These are phyloP conservation scores for Jackrogersella minutella DNA, from an alignment of 495 filamentous ascomycete species.

Conservation along the genomic window DNA sequence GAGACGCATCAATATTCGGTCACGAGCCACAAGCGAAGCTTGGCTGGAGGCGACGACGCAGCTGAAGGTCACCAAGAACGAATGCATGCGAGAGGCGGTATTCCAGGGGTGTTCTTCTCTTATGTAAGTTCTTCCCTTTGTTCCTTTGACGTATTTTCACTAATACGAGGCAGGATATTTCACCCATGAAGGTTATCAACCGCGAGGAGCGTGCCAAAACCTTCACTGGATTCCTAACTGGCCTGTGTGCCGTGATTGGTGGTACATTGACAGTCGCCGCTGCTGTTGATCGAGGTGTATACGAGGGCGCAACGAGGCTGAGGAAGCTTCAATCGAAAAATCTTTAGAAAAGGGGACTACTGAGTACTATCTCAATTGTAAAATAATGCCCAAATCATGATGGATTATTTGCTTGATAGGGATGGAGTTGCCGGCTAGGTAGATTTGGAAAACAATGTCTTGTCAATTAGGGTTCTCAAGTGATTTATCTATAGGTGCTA, in stretches of 20 bases:
- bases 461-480: not conserved
- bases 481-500: not conserved
- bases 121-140: constrained; percentile 70
- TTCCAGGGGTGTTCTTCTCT: constrained; percentile 97
- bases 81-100: constrained; percentile 86
- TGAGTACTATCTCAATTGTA: constrained; percentile 21
- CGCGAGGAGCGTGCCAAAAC: constrained; percentile 86
- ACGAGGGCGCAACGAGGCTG: constrained; percentile 82
- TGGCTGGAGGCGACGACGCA: constrained; percentile 80
- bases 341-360: constrained; percentile 26
- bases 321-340: constrained; percentile 82
- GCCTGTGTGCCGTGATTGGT: constrained; percentile 92
- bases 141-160: not conserved
- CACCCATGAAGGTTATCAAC: constrained; percentile 99
- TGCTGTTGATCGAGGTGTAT: constrained; percentile 88
- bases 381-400: constrained; percentile 13
- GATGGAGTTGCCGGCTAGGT: constrained; percentile 34
- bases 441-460: constrained; percentile 13
- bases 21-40: constrained; percentile 89
- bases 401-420: constrained; percentile 13
- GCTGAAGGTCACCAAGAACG: constrained; percentile 89
- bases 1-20: constrained; percentile 99
- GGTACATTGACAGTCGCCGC: constrained; percentile 96
- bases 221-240: constrained; percentile 89
- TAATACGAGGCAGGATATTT: constrained; percentile 77